Evolutionary conservation across 257 asterid species (phyloP).

Genomic region (Plantago ovata): DNA sequence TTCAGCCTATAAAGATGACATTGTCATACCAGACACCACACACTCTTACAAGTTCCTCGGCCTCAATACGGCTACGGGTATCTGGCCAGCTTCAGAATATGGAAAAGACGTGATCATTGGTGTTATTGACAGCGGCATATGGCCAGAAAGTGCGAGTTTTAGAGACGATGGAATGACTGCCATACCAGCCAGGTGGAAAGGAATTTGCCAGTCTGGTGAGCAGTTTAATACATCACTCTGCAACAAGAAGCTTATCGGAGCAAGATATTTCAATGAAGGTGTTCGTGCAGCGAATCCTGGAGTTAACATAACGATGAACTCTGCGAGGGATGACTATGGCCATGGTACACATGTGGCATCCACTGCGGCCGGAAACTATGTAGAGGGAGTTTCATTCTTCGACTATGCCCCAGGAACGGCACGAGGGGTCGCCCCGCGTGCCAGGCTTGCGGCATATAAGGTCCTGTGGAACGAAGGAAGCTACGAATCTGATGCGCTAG

Average conservation of each 20-base stretch:
- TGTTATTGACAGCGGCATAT: constrained; percentile 32
- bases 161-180: constrained; percentile 31
- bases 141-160: constrained; percentile 48
- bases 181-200: constrained; percentile 34
- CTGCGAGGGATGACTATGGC: constrained; percentile 26
- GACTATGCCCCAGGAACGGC: constrained; percentile 24
- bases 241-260: constrained; percentile 38
- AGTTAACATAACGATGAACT: background rate
- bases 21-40: constrained; percentile 23
- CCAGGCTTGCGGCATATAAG: constrained; percentile 26
- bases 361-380: constrained; percentile 28
- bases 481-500: constrained; percentile 20
- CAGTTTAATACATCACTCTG: constrained; percentile 34
- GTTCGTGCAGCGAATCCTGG: constrained; percentile 16
- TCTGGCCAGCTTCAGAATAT: constrained; percentile 37
- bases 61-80: constrained; percentile 28
- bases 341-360: constrained; percentile 29
- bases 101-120: constrained; percentile 43
- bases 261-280: constrained; percentile 25
- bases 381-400: constrained; percentile 18
- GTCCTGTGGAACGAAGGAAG: constrained; percentile 19
- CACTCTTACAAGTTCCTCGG: constrained; percentile 24
- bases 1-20: constrained; percentile 15
- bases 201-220: constrained; percentile 24
- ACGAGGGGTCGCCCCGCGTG: constrained; percentile 37